These are phyloP conservation scores for Entomortierella lignicola DNA, from an alignment of 192 early-diverging fungal genomes.

Conservation along the genomic window DNA sequence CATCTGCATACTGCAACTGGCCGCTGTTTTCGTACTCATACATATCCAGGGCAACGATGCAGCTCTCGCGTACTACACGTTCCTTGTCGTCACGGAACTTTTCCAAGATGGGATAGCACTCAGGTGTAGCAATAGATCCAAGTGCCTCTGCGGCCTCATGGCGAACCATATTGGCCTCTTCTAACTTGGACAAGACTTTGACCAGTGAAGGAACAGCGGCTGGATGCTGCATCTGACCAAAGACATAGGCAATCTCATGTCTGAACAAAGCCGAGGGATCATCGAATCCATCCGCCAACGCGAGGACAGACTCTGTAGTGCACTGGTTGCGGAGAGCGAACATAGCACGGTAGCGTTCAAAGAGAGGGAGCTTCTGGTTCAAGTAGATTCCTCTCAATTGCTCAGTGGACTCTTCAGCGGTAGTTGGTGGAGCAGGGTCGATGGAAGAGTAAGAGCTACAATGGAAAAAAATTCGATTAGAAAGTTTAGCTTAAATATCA, in stretches of 20 bases:
- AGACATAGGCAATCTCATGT: constrained; percentile 96
- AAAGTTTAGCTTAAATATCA: constrained; percentile 8
- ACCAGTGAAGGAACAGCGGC: constrained; percentile 88
- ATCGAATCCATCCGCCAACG: constrained; percentile 86
- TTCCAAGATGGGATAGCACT: constrained; percentile 80
- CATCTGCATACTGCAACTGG: constrained; percentile 89
- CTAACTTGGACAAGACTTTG: constrained; percentile 76
- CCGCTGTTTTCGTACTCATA: constrained; percentile 89
- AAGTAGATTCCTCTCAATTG: constrained; percentile 76
- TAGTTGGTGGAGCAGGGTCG: constrained; percentile 91
- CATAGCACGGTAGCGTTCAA: constrained; percentile 95
- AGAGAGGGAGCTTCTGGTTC: constrained; percentile 78
- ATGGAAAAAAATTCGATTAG: not conserved
- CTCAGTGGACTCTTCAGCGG: constrained; percentile 67
- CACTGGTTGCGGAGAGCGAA: constrained; percentile 93
- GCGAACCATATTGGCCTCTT: constrained; percentile 92
- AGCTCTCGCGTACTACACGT: constrained; percentile 90
- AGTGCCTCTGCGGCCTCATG: constrained; percentile 98
- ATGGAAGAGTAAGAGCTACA: constrained; percentile 77
- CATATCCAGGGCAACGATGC: constrained; percentile 96
- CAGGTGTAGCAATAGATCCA: constrained; percentile 92
- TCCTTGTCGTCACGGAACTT: constrained; percentile 81
- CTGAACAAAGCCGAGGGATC: constrained; percentile 84
- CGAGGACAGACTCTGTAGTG: constrained; percentile 82
- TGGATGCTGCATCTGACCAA: constrained; percentile 97